Evolutionary conservation across 169 alveolate species (phyloP).

Genomic region (Plasmodium adleri): DNA sequence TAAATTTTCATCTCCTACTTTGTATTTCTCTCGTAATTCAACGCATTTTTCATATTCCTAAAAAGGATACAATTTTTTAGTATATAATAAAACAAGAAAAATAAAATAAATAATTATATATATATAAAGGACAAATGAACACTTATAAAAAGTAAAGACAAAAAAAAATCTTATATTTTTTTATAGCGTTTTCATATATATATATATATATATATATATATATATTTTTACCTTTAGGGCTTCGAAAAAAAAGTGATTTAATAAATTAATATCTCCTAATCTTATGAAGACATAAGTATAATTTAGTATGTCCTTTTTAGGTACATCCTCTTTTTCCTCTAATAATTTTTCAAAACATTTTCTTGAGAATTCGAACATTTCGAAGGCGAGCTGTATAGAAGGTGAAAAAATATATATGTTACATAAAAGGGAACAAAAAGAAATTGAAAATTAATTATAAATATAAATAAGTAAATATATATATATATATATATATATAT

Average conservation of each 20-base stretch:
- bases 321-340: conserved; percentile 40
- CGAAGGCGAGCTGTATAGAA: conserved; percentile 44
- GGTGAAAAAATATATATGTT: not conserved
- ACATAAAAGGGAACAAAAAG: too few relatives aligned
- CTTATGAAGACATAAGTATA: conserved; percentile 60
- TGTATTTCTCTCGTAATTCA: conserved; percentile 48
- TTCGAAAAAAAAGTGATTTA: conserved; percentile 55
- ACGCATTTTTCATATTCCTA: conserved; percentile 71
- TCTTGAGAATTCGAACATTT: conserved; percentile 69
- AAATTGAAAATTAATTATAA: too few relatives aligned
- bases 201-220: not conserved
- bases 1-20: conserved; percentile 65
- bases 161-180: not conserved
- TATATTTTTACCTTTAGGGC: conserved; percentile 22
- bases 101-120: not conserved
- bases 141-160: not conserved
- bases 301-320: conserved; percentile 45
- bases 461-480: too few relatives aligned
- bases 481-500: not conserved
- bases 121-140: not conserved
- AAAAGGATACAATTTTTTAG: not conserved
- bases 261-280: conserved; percentile 47
- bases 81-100: too few relatives aligned
- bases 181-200: not conserved
- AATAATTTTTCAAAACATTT: conserved; percentile 53